Base-by-base conservation (phyloP, 2,329 filamentous ascomycete genomes). In the Botrytis squamosa region DNA sequence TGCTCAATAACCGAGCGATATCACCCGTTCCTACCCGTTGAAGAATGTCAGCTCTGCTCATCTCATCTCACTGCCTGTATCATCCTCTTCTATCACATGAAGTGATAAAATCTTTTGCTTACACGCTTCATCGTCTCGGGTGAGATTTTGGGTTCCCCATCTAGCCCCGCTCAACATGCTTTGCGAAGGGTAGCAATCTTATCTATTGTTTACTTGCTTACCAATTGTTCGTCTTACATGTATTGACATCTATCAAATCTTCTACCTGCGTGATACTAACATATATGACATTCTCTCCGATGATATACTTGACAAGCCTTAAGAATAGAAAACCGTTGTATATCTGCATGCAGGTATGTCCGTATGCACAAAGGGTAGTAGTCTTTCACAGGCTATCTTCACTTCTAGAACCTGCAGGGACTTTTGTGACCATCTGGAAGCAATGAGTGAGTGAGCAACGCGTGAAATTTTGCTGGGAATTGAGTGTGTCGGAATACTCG, bases 121-220 rank as follows among this genome's bases (percentile, higher is more conserved):
- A 44, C 0, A 12, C 62, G 38, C 16, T 25, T 29, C 38, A 29
- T 60, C 62, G 62, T 38, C 9, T 44, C 62, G 64, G 64, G 64
- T 52, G 22, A 67, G 44, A 67, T 64, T 64, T 64, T 64, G 62
- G 38, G 14, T 42, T 64, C 38, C 62, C 62, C 60, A 29, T 42
- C 14, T 1, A 8, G n/a, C 38, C 60, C 60, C 33, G 42, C 63
- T 49, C 63, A 4, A 20, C 60, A 16, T 22, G 42, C 64, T 38
- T 44, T 44, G 64, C 44, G 29, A 66, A 49, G 29, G 29, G 42
- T 66, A 49, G 44, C 29, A 66, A 66, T 49, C 64, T 66, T 49
- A 66, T 36, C 29, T n/a, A n/a, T 33, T 20, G 38, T 33, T 66
- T 66, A 25, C 64, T 20, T 40, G 60, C 38, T 42, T n/a, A 16